Conservation (phyloP, 169 alveolate species). For the Pseudocohnilembus persalinus region DNA sequence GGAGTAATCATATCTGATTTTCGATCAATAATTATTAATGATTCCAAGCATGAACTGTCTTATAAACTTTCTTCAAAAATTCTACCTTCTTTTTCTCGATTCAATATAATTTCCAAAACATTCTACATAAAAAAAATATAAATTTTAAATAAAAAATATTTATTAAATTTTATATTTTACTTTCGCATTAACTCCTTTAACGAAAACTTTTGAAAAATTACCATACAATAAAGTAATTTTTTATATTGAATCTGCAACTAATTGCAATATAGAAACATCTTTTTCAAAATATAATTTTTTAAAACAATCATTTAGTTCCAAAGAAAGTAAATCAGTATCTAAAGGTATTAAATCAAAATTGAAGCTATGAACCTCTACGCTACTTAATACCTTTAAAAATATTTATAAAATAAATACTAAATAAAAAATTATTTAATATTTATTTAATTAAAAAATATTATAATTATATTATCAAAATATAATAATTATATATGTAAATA, state of each 20-base stretch:
- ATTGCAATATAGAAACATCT: neutral
- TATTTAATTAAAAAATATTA: too few species aligned
- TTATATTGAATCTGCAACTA: constrained; percentile 6
- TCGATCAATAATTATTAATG: neutral
- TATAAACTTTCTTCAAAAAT: neutral
- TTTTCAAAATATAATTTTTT: neutral
- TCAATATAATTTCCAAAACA: neutral
- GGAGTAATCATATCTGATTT: neutral
- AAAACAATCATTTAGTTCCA: neutral
- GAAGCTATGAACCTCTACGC: neutral
- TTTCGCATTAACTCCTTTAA: constrained; percentile 13
- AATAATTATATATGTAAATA: too few species aligned
- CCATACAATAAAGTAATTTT: constrained; percentile 10
- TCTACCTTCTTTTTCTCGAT: neutral
- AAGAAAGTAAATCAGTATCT: constrained; percentile 3
- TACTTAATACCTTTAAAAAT: neutral
- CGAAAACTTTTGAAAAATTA: neutral
- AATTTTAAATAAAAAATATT: too few species aligned
- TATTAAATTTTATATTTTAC: too few species aligned
- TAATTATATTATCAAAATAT: too few species aligned
- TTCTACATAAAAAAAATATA: too few species aligned
- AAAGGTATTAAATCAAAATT: constrained; percentile 25
- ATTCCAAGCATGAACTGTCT: neutral
- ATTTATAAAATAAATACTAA: too few species aligned
- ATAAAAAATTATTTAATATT: too few species aligned